Conservation (phyloP, 1,284 basidiomycete genomes). For the Tetrapyrgos nigripes region DNA sequence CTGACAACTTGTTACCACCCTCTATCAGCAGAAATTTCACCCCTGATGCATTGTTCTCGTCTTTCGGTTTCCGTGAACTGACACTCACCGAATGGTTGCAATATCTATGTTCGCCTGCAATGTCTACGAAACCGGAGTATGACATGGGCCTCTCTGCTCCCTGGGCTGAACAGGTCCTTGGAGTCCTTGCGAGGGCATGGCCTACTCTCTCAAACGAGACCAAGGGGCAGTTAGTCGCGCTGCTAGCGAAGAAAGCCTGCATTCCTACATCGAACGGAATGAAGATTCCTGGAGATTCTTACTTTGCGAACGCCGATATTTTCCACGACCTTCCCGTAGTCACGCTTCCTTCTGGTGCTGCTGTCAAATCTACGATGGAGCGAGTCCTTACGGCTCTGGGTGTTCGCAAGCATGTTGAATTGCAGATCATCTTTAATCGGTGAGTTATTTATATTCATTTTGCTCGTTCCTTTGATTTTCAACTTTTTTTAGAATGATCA, state of each 20-base stretch:
- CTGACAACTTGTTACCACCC: constrained; percentile 78
- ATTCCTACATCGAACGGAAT: constrained; percentile 88
- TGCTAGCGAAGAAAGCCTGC: constrained; percentile 73
- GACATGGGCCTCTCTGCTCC: constrained; percentile 73
- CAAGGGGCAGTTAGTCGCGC: constrained; percentile 61
- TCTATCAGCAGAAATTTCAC: constrained; percentile 71
- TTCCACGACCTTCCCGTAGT: constrained; percentile 91
- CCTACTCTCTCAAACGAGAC: constrained; percentile 64
- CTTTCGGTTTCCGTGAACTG: constrained; percentile 87
- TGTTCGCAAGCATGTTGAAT: constrained; percentile 90
- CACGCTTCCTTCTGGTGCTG: constrained; percentile 69
- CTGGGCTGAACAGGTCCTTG: constrained; percentile 88
- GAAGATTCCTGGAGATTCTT: constrained; percentile 78
- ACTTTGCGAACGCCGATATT: constrained; percentile 88
- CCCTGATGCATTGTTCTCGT: constrained; percentile 57
- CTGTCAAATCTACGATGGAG: constrained; percentile 80
- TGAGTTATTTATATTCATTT: constrained; percentile 37
- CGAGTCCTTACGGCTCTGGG: constrained; percentile 82
- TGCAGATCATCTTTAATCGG: constrained; percentile 89
- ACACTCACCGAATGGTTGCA: constrained; percentile 79
- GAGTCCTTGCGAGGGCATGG: constrained; percentile 80
- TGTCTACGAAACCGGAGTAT: constrained; percentile 53
- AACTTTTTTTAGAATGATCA: constrained; percentile 71
- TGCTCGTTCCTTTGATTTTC: not conserved
- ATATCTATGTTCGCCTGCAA: constrained; percentile 64